Conservation (phyloP, 2,329 filamentous ascomycete species). For the Pseudopithomyces chartarum region DNA sequence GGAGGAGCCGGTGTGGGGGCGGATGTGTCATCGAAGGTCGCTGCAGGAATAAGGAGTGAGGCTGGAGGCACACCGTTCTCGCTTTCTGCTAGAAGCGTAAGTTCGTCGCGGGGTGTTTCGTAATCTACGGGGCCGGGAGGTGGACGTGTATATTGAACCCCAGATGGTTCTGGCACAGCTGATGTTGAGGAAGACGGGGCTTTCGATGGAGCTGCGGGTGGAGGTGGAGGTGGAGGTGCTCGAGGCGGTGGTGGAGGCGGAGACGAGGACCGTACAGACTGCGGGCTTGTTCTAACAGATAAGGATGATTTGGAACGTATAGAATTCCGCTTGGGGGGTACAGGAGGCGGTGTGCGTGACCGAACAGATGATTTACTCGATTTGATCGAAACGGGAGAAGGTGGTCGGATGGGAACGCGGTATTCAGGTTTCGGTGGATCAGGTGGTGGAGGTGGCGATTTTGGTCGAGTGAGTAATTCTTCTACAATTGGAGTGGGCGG, state of each 20-base stretch:
- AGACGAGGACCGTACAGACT: slow-evolving; percentile 13
- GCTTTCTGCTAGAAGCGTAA: slow-evolving; percentile 6
- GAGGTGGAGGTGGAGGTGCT: slow-evolving; percentile 27
- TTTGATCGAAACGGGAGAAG: not conserved
- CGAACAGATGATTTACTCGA: slow-evolving; percentile 7
- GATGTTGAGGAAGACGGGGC: slow-evolving; percentile 5
- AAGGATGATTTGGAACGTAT: slow-evolving; percentile 21
- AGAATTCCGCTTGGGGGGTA: slow-evolving; percentile 16
- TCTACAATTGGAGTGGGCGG: slow-evolving; percentile 27
- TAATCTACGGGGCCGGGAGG: slow-evolving; percentile 35
- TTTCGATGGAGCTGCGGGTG: slow-evolving; percentile 13
- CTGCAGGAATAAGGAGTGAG: not conserved
- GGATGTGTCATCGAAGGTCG: not conserved
- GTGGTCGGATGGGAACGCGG: not conserved
- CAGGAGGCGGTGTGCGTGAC: slow-evolving; percentile 7
- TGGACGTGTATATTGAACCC: slow-evolving; percentile 32
- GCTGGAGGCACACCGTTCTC: not conserved
- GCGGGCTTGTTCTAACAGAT: not conserved
- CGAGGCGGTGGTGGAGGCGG: slow-evolving; percentile 26
- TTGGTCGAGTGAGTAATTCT: slow-evolving; percentile 8
- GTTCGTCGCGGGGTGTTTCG: slow-evolving; percentile 28
- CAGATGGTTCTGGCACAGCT: slow-evolving; percentile 5
- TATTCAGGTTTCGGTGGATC: not conserved
- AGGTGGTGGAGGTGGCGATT: slow-evolving; percentile 1
- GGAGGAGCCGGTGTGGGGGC: slow-evolving; percentile 8